Conservation (phyloP, 2,329 filamentous ascomycete species). For the Neofusicoccum ribis region DNA sequence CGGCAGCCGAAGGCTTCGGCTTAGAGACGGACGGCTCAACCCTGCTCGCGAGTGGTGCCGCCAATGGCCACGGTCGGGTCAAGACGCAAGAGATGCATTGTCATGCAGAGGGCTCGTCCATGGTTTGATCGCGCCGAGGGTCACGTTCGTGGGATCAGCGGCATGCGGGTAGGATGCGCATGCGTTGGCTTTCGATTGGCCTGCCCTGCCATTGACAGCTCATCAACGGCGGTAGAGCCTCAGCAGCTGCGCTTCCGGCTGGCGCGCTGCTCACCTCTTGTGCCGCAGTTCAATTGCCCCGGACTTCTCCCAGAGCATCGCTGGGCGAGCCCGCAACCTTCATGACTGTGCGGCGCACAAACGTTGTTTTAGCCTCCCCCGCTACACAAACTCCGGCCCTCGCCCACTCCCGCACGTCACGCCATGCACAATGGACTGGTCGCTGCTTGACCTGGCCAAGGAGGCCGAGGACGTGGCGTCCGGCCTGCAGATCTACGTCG, state of each 20-base stretch:
- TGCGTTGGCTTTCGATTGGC: conserved; percentile 14
- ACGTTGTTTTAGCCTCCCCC: conserved; percentile 7
- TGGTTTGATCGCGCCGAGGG: conserved; percentile 1
- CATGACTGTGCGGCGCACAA: conserved; percentile 3
- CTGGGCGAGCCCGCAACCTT: background rate
- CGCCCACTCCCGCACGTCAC: conserved; percentile 24
- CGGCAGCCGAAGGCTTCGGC: conserved; percentile 5
- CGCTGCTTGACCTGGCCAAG: conserved; percentile 44
- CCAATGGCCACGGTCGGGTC: conserved; percentile 3
- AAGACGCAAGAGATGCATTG: conserved; percentile 15
- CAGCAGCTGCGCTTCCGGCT: background rate
- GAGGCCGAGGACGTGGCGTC: conserved; percentile 55
- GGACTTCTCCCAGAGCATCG: conserved; percentile 5
- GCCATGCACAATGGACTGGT: conserved; percentile 39
- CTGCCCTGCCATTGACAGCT: conserved; percentile 18
- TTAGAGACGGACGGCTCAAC: background rate
- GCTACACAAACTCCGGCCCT: conserved; percentile 15
- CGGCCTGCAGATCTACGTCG: conserved; percentile 52
- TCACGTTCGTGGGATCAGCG: conserved; percentile 15
- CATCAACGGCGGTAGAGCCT: conserved; percentile 16
- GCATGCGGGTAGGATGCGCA: conserved; percentile 14
- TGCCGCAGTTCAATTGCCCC: conserved; percentile 11
- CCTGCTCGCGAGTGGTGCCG: background rate
- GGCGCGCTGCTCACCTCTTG: conserved; percentile 2
- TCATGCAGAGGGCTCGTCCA: conserved; percentile 6